phyloP scores from a whole-genome alignment of 208 protist genomes.

The Plasmodiophora brassicae region DNA sequence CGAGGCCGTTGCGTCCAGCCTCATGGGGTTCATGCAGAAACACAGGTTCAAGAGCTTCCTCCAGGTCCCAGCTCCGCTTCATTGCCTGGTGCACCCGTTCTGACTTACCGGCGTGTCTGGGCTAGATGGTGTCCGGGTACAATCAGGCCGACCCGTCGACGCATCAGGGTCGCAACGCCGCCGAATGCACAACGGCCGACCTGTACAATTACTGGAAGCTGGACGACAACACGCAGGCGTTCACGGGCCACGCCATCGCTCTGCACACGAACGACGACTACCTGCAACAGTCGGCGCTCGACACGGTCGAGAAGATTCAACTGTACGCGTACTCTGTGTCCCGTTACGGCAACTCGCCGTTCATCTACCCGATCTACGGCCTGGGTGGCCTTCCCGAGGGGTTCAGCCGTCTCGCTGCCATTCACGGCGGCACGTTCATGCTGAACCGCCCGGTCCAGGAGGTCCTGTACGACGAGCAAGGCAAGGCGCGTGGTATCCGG shows the following conservation, averaged over 20 bases:
- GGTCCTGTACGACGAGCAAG: constrained; percentile 84
- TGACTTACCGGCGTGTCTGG: too few relatives aligned
- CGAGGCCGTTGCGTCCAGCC: constrained; percentile 87
- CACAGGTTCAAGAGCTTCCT: constrained; percentile 43
- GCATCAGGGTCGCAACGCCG: neutral
- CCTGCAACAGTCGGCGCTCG: constrained; percentile 78
- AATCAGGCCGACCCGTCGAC: neutral
- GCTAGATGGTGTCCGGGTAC: neutral
- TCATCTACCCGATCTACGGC: constrained; percentile 99
- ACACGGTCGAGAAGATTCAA: constrained; percentile 84
- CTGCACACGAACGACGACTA: constrained; percentile 67
- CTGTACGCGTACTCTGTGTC: constrained; percentile 91
- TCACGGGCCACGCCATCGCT: constrained; percentile 46
- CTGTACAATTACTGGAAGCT: constrained; percentile 44
- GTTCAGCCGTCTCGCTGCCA: constrained; percentile 83
- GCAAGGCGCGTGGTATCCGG: constrained; percentile 84
- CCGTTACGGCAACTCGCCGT: constrained; percentile 85
- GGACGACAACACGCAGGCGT: constrained; percentile 45
- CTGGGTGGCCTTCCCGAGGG: constrained; percentile 97
- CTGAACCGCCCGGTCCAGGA: constrained; percentile 92
- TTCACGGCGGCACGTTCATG: constrained; percentile 97
- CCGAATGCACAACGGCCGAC: constrained; percentile 13
- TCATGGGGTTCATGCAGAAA: constrained; percentile 98
- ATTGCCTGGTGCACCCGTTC: neutral
- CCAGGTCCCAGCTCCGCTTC: neutral